Evolutionary conservation across 1,139 yeast genomes (phyloP).

Genomic region (Taphrina sp.): DNA sequence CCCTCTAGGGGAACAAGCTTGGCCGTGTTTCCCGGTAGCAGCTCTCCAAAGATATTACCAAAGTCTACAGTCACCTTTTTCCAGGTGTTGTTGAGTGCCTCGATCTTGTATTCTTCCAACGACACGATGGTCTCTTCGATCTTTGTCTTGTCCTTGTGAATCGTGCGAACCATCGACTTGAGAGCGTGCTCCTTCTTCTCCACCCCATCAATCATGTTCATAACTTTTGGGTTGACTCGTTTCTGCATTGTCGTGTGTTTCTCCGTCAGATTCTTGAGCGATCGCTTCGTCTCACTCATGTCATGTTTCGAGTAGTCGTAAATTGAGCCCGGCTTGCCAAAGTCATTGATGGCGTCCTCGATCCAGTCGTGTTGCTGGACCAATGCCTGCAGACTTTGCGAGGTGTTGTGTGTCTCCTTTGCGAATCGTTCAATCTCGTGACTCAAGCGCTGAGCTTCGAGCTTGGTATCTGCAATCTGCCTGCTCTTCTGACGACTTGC

Average conservation of each 20-base stretch:
- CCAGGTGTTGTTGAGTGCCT: conserved; percentile 80
- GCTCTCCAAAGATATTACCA: conserved; percentile 86
- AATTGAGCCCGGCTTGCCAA: conserved; percentile 45
- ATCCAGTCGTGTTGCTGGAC: conserved; percentile 70
- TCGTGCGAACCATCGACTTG: conserved; percentile 77
- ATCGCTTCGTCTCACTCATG: conserved; percentile 60
- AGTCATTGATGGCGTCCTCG: conserved; percentile 56
- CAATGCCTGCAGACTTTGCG: conserved; percentile 52
- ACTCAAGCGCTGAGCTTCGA: conserved; percentile 58
- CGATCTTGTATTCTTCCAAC: conserved; percentile 79
- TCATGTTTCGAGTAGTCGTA: conserved; percentile 54
- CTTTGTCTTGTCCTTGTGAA: conserved; percentile 85
- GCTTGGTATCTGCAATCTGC: conserved; percentile 52
- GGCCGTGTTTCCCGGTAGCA: conserved; percentile 87
- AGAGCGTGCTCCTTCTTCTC: conserved; percentile 82
- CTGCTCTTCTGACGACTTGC: conserved; percentile 56
- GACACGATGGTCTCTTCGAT: conserved; percentile 86
- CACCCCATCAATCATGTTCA: conserved; percentile 91
- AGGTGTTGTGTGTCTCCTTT: conserved; percentile 49
- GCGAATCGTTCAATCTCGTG: conserved; percentile 65
- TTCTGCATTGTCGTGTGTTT: conserved; percentile 73
- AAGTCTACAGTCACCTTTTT: conserved; percentile 80
- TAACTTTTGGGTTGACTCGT: conserved; percentile 81
- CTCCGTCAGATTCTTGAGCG: conserved; percentile 58
- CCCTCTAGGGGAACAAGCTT: conserved; percentile 79